These are phyloP conservation scores for Colletotrichum endophyticum DNA, from an alignment of 2,329 filamentous ascomycete genomes.

Conservation along the genomic window DNA sequence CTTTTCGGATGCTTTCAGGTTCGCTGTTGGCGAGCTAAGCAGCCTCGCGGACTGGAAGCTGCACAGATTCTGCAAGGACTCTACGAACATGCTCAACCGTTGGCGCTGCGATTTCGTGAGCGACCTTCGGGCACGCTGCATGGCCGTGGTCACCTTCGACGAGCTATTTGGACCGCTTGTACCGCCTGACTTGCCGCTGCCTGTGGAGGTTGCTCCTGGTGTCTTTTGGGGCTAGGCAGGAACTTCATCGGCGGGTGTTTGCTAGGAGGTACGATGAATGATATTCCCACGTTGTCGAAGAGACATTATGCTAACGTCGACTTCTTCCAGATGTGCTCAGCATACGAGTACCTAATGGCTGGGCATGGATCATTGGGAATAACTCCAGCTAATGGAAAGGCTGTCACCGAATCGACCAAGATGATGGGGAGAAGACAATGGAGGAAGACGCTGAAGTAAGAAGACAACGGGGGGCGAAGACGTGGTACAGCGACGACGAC, in stretches of 20 bases:
- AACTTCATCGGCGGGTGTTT: not conserved
- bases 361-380: accelerated
- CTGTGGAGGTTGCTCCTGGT: not conserved
- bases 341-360: not conserved
- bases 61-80: not conserved
- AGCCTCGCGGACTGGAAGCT: not conserved
- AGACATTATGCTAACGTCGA: not conserved
- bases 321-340: not conserved
- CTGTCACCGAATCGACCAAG: accelerated
- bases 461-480: not conserved
- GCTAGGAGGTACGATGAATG: not conserved
- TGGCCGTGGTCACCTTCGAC: not conserved
- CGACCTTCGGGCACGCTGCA: not conserved
- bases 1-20: not conserved
- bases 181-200: not conserved
- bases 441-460: no score
- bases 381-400: not conserved
- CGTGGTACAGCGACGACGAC: not conserved
- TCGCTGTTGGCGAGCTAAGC: not conserved
- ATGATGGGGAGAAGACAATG: not conserved
- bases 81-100: not conserved
- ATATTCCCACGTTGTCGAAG: not conserved
- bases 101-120: not conserved
- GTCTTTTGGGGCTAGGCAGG: not conserved
- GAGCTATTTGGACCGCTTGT: not conserved